phyloP scores from a whole-genome alignment of 345 rosid species.

The Heritiera fomes region DNA sequence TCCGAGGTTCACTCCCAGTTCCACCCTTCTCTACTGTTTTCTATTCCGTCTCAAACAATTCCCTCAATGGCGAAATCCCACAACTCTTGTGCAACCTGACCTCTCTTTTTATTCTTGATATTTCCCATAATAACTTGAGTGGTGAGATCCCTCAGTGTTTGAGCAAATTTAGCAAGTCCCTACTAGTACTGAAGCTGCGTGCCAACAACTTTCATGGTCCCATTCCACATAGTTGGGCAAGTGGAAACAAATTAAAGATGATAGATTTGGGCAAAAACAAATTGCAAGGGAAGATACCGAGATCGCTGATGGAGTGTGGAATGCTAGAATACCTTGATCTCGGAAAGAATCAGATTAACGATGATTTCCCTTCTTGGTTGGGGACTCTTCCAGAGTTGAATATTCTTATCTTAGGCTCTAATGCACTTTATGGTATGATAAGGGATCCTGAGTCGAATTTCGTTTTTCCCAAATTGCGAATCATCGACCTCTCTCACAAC shows the following conservation, averaged over 20 bases:
- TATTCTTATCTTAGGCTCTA: background rate
- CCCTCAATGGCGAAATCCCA: constrained; percentile 14
- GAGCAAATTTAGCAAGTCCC: constrained; percentile 11
- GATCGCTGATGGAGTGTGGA: constrained; percentile 2
- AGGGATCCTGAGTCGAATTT: background rate
- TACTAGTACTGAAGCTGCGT: constrained; percentile 12
- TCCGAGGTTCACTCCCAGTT: constrained; percentile 22
- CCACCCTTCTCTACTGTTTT: background rate
- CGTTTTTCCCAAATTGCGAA: background rate
- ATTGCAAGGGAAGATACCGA: constrained; percentile 15
- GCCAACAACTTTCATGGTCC: constrained; percentile 28
- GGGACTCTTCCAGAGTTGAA: constrained; percentile 8
- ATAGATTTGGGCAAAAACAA: constrained; percentile 25
- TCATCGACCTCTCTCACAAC: background rate
- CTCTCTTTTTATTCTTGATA: background rate
- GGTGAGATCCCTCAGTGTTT: constrained; percentile 29
- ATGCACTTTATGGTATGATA: constrained; percentile 5
- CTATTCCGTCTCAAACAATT: constrained; percentile 14
- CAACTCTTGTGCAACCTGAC: constrained; percentile 15
- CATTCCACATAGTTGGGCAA: constrained; percentile 17
- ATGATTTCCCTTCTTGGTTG: constrained; percentile 23
- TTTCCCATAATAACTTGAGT: constrained; percentile 20
- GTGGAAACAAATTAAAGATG: background rate
- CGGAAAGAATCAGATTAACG: constrained; percentile 5
- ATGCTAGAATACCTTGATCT: constrained; percentile 16